Evolutionary conservation across 2,329 filamentous ascomycete genomes (phyloP).

Genomic region (Ophiocordyceps camponoti-leonardi): DNA sequence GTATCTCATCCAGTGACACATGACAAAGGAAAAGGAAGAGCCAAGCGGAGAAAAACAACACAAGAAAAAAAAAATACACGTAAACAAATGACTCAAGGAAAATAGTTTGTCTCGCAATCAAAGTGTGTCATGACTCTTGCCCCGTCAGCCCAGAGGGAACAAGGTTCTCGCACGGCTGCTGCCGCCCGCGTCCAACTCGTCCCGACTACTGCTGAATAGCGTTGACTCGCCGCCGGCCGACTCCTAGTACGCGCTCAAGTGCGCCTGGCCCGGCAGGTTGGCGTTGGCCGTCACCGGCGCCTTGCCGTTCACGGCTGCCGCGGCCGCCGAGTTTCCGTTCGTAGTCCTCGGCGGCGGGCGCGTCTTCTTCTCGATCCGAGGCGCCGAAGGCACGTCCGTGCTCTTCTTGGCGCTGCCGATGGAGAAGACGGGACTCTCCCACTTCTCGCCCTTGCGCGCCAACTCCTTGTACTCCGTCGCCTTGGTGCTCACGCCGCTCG

Average conservation of each 20-base stretch:
- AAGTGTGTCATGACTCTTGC: neutral
- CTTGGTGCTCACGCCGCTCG: constrained; percentile 73
- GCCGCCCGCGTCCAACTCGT: neutral
- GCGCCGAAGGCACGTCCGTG: constrained; percentile 47
- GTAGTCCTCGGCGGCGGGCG: constrained; percentile 4
- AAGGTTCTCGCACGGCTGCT: constrained; percentile 2
- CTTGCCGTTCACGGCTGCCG: constrained; percentile 3
- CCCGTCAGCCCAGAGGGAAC: constrained; percentile 5
- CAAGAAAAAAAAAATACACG: neutral
- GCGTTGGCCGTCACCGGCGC: constrained; percentile 5
- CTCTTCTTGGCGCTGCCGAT: constrained; percentile 65
- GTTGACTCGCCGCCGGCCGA: constrained; percentile 3
- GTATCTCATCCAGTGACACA: neutral
- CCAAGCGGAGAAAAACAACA: neutral
- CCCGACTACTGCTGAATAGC: constrained; percentile 1
- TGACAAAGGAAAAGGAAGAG: neutral
- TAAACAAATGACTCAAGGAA: neutral
- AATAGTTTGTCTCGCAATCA: too few relatives aligned
- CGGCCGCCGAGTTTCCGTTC: neutral
- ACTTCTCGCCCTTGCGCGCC: constrained; percentile 73
- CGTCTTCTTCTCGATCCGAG: constrained; percentile 30
- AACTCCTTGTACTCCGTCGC: constrained; percentile 86
- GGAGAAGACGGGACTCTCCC: constrained; percentile 88
- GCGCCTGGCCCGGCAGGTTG: constrained; percentile 1
- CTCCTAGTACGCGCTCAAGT: constrained; percentile 5